Percentiles rank a stretch among this genome's conserved stretches.
phyloP scores from a whole-genome alignment of 805 yeast genomes.

The Candida sphagnicola region DNA sequence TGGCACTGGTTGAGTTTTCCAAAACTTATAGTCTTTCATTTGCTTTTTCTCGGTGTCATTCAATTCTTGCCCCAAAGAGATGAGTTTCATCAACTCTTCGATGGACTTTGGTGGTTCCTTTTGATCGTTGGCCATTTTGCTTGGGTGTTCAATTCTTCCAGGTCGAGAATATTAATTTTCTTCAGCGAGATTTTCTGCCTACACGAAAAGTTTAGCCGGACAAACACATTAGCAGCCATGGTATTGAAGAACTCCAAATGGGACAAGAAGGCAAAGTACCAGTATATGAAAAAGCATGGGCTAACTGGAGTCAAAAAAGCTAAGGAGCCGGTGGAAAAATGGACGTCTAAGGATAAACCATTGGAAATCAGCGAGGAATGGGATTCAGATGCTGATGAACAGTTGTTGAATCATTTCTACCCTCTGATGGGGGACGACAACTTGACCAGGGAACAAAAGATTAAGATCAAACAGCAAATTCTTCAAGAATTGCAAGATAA shows the following conservation, averaged over 20 bases:
- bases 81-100: slow-evolving; percentile 56
- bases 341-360: slow-evolving; percentile 28
- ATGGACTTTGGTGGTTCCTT: slow-evolving; percentile 31
- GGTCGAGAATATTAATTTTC: not conserved
- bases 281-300: slow-evolving; percentile 40
- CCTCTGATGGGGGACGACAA: slow-evolving; percentile 34
- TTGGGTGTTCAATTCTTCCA: not conserved
- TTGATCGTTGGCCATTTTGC: slow-evolving; percentile 7
- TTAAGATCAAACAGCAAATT: slow-evolving; percentile 33
- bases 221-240: no score
- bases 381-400: slow-evolving; percentile 41
- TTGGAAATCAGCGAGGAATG: slow-evolving; percentile 33
- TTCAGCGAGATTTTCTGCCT: not conserved
- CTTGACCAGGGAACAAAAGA: slow-evolving; percentile 30
- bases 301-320: slow-evolving; percentile 12
- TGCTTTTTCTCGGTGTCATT: slow-evolving; percentile 59
- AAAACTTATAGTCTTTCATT: slow-evolving; percentile 89
- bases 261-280: slow-evolving; percentile 40
- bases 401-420: slow-evolving; percentile 34
- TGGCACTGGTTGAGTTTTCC: slow-evolving; percentile 97
- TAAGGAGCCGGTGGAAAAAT: slow-evolving; percentile 22
- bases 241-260: slow-evolving; percentile 41
- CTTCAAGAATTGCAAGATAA: slow-evolving; percentile 18
- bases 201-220: no score
- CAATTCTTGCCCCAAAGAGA: slow-evolving; percentile 51